Base-by-base conservation (phyloP, 805 yeast species). In the Kodamaea hsintzibuensis region DNA sequence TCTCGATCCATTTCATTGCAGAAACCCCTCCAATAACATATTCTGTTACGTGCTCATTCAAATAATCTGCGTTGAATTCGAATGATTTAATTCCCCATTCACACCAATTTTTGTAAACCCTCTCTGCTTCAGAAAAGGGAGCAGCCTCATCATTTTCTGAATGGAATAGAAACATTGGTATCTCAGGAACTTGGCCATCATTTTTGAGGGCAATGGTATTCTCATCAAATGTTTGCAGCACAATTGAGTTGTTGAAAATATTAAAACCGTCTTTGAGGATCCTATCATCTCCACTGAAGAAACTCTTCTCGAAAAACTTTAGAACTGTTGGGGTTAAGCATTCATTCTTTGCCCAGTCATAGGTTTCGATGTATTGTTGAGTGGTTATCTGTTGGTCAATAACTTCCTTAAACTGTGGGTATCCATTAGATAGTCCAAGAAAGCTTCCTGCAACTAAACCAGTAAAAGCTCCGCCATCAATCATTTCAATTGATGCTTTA, bases 361-460 rank as follows among this genome's bases (percentile, higher is more conserved):
- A 48, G 10, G 37, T 33, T 18, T 19, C 46, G 3, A 16, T 39
- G 9, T 13, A 6, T 19, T 39, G 19, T 12, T 27, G 22, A 17
- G 45, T 14, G 10, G 42, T 7, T 16, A 40, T 10, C 12, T 40
- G 44, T 16, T 40, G 17, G 16, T 16, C 25, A 17, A 40, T 10
- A 12, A 16, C 7, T 6, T 40, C 44, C 3, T 25, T 16, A 7
- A 48, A 39, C 14, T 48, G 27, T 5, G 76, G 72, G 51, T 73
- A 71, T 49, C 66, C 74, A 19, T 65, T 58, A 16, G 59, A 52
- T 35, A 73, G 58, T 3, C 78, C 77, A 33, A 59, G 56, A 14
- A 73, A 53, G 2, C 68, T 73, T 33, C 53, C 50, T 6, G 70
- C 66, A 30, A 62, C 60, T 16, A 73, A 60, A 2, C 74, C 77